Conservation (phyloP, 2,329 filamentous ascomycete species). For the Aspergillus brunneoviolaceus region DNA sequence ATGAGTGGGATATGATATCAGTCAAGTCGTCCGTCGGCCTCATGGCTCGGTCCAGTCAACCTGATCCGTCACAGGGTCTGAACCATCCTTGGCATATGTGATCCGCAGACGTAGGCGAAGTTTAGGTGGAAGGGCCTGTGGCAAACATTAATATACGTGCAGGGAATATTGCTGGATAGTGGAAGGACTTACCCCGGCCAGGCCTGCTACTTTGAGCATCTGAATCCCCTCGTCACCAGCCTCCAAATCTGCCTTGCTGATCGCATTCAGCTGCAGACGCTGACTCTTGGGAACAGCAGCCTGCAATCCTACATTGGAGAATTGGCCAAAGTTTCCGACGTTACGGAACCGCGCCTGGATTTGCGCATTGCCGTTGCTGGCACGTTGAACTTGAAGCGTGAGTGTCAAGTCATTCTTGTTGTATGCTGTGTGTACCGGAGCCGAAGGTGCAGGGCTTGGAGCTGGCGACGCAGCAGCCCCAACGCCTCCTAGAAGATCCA, state of each 20-base stretch:
- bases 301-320: slow-evolving; percentile 80
- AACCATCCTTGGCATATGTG: slow-evolving; percentile 70
- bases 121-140: slow-evolving; percentile 65
- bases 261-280: slow-evolving; percentile 86
- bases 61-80: slow-evolving; percentile 77
- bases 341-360: slow-evolving; percentile 84
- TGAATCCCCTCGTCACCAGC: slow-evolving; percentile 83
- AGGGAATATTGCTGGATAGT: not conserved
- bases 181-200: slow-evolving; percentile 79
- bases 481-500: slow-evolving; percentile 42
- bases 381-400: slow-evolving; percentile 80
- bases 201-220: slow-evolving; percentile 80
- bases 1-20: not conserved
- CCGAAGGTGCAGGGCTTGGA: slow-evolving; percentile 46
- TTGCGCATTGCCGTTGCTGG: slow-evolving; percentile 67
- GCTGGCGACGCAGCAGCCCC: slow-evolving; percentile 52
- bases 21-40: not conserved
- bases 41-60: slow-evolving; percentile 91
- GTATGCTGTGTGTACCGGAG: slow-evolving; percentile 69
- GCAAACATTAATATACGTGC: slow-evolving; percentile 21
- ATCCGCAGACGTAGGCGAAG: slow-evolving; percentile 84
- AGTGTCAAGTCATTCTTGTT: slow-evolving; percentile 81
- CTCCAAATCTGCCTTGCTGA: slow-evolving; percentile 75
- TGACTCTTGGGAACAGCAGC: slow-evolving; percentile 96
- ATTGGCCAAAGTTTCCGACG: slow-evolving; percentile 60